These are phyloP conservation scores for Striga asiatica DNA, from an alignment of 257 asterid genomes.

Conservation along the genomic window DNA sequence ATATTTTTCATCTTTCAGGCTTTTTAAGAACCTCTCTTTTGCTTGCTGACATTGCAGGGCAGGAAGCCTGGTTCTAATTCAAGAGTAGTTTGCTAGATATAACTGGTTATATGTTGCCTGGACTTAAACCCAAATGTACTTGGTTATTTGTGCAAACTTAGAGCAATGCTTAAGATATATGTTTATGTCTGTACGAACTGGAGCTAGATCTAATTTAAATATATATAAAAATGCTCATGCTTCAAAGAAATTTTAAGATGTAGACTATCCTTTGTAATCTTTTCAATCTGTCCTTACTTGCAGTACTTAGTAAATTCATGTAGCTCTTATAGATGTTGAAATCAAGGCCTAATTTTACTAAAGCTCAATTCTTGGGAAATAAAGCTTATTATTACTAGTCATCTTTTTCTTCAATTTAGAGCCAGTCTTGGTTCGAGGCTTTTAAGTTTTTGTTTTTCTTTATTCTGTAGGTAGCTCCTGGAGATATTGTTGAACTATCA, in stretches of 20 bases:
- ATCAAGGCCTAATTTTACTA: not conserved
- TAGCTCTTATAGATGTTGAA: not conserved
- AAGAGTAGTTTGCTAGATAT: not conserved
- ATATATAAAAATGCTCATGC: too few species aligned
- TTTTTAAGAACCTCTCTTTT: not conserved
- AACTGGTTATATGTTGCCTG: not conserved
- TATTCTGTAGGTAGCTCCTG: slow-evolving; percentile 74
- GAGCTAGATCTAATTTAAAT: not conserved
- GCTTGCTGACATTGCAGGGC: not conserved
- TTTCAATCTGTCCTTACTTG: not conserved
- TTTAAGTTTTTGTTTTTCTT: slow-evolving; percentile 2
- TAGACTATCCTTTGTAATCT: not conserved
- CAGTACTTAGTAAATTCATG: not conserved
- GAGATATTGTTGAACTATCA: slow-evolving; percentile 86
- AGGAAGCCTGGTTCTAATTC: not conserved
- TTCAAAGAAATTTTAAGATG: too few species aligned
- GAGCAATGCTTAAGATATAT: not conserved
- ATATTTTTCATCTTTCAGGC: not conserved
- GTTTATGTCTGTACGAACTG: not conserved
- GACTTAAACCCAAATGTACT: not conserved
- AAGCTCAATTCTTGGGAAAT: not conserved
- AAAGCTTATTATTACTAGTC: not conserved
- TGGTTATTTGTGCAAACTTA: not conserved
- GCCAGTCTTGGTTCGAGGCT: not conserved
- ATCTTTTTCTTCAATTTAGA: not conserved